Percentiles rank a stretch among this genome's conserved stretches.
Evolutionary conservation across 768 basidiomycete genomes (phyloP).

Genomic region (Porpolomopsis calyptriformis): DNA sequence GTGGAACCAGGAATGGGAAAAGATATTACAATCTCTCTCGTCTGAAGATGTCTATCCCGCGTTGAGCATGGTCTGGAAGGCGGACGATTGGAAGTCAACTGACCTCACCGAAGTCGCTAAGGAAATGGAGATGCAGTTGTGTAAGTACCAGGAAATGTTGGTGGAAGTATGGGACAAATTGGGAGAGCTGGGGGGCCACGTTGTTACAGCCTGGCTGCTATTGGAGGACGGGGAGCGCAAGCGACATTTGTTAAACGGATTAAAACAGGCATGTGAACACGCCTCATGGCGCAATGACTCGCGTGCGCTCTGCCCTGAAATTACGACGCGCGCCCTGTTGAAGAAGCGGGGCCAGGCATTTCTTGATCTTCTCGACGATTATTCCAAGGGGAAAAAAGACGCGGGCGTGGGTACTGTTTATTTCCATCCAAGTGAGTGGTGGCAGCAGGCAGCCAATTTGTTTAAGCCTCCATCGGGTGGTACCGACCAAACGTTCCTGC

Average conservation of each 20-base stretch:
- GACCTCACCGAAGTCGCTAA: background rate
- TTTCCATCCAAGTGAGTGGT: constrained; percentile 13
- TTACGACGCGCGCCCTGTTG: constrained; percentile 9
- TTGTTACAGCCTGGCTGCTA: constrained; percentile 13
- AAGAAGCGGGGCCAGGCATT: constrained; percentile 6
- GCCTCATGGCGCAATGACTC: constrained; percentile 5
- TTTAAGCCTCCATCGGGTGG: constrained; percentile 1
- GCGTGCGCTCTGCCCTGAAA: constrained; percentile 14
- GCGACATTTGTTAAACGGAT: constrained; percentile 11
- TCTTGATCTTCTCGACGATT: background rate
- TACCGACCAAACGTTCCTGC: constrained; percentile 3
- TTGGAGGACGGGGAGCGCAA: constrained; percentile 10
- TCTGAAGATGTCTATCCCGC: constrained; percentile 9
- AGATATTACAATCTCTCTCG: constrained; percentile 7
- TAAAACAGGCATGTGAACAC: constrained; percentile 7
- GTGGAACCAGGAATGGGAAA: constrained; percentile 17
- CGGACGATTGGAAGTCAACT: background rate
- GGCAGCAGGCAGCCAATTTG: constrained; percentile 8
- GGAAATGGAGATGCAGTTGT: background rate
- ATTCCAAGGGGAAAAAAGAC: constrained; percentile 1
- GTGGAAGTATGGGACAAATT: constrained; percentile 4
- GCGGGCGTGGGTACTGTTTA: constrained; percentile 6
- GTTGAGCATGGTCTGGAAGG: background rate
- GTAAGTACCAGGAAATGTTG: background rate
- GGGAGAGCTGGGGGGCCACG: constrained; percentile 3